Base-by-base conservation (phyloP, 305 asterid species). In the Stenogyne calaminthoides region DNA sequence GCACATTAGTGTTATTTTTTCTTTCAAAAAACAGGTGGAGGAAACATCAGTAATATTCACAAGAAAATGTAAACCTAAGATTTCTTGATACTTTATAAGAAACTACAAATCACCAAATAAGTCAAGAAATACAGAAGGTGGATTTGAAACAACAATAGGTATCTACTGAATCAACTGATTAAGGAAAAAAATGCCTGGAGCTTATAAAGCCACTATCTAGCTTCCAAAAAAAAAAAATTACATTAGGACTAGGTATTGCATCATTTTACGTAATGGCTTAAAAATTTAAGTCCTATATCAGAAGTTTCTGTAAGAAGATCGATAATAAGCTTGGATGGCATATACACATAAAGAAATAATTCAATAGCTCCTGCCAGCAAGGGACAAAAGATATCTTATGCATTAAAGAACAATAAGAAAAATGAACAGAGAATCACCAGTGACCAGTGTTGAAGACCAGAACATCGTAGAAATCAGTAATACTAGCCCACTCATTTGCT, bases 361-460 rank as follows among this genome's bases (percentile, higher is more conserved):
- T 66, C 42, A 59, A 18, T 44, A 47, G 36, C 62, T 46, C 27
- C 9, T 16, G 34, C 54, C 67, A 68, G 51, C 42, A 3, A 40
- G 70, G 64, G 7, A 15, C 10, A 60, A 14, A 6, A 36, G 16
- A 25, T 2, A 25, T 76, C 20, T 58, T 39, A 46, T 59, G 16
- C 62, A 75, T 73, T 39, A 46, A 67, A 4, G 47, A 69, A 19
- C 12, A 60, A 34, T 12, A 68, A 51, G 54, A 73, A 10, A 40
- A 66, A 71, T 49, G 80, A 81, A 69, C 11, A 49, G 76, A 77
- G 76, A 78, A 64, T 88, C 75, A 95, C 99, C 97, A 95, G 76
- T 95, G 97, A 63, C 99, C 98, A 72, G 98, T 95, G 80, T 92
- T 95, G 88, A 95, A 92, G 75, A 95, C 82, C 61, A 92, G 80